These are phyloP conservation scores for Malus domestica DNA, from an alignment of 306 rosid species.

Conservation along the genomic window DNA sequence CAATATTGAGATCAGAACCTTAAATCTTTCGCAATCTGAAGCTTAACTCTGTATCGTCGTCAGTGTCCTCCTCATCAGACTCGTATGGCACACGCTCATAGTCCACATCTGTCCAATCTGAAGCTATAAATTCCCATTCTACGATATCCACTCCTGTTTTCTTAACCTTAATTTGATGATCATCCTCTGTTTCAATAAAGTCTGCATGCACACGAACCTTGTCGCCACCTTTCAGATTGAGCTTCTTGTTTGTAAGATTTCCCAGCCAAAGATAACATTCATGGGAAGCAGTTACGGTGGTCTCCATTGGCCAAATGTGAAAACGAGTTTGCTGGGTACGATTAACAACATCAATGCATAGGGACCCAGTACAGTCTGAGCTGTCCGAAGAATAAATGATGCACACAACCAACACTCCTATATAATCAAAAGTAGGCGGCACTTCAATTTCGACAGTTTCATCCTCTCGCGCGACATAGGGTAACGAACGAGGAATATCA, in stretches of 20 bases:
- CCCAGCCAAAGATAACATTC: not conserved
- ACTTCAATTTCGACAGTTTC: not conserved
- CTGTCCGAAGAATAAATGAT: not conserved
- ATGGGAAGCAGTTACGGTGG: not conserved
- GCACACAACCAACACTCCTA: not conserved
- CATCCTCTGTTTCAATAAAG: not conserved
- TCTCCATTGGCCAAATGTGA: not conserved
- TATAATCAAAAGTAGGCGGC: not conserved
- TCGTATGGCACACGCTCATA: too few species aligned
- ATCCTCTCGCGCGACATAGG: not conserved
- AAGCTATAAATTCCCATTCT: fast-evolving
- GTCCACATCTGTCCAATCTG: too few species aligned
- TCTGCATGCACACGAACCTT: not conserved
- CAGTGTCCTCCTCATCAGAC: not conserved
- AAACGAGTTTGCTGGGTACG: not conserved
- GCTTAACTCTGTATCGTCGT: too few species aligned
- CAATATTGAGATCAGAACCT: too few species aligned
- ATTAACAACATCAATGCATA: not conserved
- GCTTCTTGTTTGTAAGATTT: not conserved
- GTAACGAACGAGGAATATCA: slow-evolving; percentile 10
- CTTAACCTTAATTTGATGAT: not conserved
- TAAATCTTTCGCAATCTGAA: too few species aligned
- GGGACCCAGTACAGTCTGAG: not conserved
- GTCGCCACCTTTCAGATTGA: not conserved
- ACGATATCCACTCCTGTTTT: not conserved